Evolutionary conservation across 1,284 basidiomycete genomes (phyloP), one percentile per base, ranked within the genome.

Genomic region (Athelia psychrophila): DNA sequence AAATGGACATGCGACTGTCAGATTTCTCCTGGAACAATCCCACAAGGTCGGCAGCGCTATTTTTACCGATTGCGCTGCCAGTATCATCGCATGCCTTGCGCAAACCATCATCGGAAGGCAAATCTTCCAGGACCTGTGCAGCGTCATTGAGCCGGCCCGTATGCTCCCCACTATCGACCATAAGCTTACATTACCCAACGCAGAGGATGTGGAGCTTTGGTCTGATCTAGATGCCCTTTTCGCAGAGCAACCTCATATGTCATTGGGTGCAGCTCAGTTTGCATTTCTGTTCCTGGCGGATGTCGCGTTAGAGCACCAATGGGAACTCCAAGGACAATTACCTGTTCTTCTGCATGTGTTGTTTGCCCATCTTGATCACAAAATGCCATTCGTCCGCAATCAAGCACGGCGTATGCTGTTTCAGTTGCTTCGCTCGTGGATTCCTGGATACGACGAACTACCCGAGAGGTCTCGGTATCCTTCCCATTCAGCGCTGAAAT

Each of bases 251-350:
- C 88, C 88, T 8, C 74, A 83, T 19, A 68, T 86, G 52, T 65
- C 86, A 53, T 68, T 96, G 42, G 86, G 84, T 16, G 83, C 90
- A 0, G 93, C 92, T 1, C 94, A 96, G 63, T 90, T 93, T 61
- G 93, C 94, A 0, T 80, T 95, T 66, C 75, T 95, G 5, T 94
- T 95, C 63, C 78, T 96, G 22, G 86, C 88, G 1, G 91, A 95
- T 59, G 80, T 93, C 30, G 81, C 92, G 0, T 75, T 95, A 18
- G 87, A 93, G 56, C 82, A 88, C 18, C 80, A 85, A 51, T 91
- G 87, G 80, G 89, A 93, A 56, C 75, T 90, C 55, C 76, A 80
- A 42, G 72, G 80, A 18, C 82, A 88, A 51, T 71, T 98, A 4
- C 86, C 93, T 0, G 70, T 80, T 3, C 75, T 98, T 20, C 79